Conservation (phyloP, 2,329 filamentous ascomycete genomes). For the Cladosporium sp. region DNA sequence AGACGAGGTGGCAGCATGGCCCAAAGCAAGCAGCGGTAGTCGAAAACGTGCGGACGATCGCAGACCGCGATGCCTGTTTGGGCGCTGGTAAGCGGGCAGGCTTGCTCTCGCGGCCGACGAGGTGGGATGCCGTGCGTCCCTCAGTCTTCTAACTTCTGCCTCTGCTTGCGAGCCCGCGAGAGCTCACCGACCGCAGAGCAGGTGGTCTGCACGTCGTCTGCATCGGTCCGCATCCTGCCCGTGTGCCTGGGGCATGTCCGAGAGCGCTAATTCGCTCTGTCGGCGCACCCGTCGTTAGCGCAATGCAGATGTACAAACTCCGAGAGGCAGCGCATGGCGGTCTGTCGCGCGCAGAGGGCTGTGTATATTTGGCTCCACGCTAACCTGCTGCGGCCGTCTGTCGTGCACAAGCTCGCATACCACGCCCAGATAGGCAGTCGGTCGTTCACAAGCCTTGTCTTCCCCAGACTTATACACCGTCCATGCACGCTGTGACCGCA, state of each 20-base stretch:
- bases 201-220: constrained; percentile 18
- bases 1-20: constrained; percentile 1
- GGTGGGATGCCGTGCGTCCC: constrained; percentile 10
- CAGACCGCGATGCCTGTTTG: constrained; percentile 16
- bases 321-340: constrained; percentile 15
- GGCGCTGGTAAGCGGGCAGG: constrained; percentile 17
- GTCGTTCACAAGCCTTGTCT: constrained; percentile 8
- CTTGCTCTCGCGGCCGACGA: constrained; percentile 11
- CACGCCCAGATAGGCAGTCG: background rate
- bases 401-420: constrained; percentile 13
- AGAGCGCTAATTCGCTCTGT: constrained; percentile 4
- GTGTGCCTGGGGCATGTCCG: constrained; percentile 8
- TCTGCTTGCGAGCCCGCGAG: background rate
- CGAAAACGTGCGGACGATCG: constrained; percentile 10
- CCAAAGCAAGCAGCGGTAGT: constrained; percentile 12
- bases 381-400: background rate
- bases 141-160: background rate
- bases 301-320: constrained; percentile 10
- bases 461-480: constrained; percentile 8
- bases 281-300: constrained; percentile 19
- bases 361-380: constrained; percentile 21
- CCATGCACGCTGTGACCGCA: constrained; percentile 6
- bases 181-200: constrained; percentile 12
- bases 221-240: constrained; percentile 18
- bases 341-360: constrained; percentile 8